Percentiles rank a stretch among this genome's conserved stretches.
These are phyloP conservation scores for Didymella glomerata DNA, from an alignment of 2,329 filamentous ascomycete genomes.

Conservation along the genomic window DNA sequence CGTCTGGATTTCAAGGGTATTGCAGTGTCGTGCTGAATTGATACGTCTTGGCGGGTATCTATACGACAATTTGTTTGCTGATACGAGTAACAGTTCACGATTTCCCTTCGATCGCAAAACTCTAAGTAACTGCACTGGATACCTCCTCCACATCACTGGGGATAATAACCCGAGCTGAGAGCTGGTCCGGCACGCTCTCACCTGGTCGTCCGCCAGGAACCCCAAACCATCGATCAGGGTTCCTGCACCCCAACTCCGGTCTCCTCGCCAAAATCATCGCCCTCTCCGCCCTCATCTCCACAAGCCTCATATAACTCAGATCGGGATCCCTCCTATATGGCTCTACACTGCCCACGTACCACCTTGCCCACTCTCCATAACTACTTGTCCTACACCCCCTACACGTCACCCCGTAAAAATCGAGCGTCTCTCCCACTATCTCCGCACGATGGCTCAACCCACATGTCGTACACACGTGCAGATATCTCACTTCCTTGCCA, in stretches of 20 bases:
- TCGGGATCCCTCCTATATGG: conserved; percentile 27
- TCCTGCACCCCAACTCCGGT: not conserved
- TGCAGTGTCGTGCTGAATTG: not conserved
- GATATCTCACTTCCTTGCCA: conserved; percentile 21
- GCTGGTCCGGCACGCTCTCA: too few species aligned
- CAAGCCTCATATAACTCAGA: conserved; percentile 21
- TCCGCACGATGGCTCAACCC: conserved; percentile 28
- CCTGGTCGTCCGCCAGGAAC: too few species aligned
- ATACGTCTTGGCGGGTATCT: not conserved
- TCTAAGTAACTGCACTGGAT: too few species aligned
- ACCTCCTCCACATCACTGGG: too few species aligned
- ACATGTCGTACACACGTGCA: conserved; percentile 24
- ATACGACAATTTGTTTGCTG: not conserved
- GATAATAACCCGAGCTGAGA: too few species aligned
- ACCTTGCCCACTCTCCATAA: conserved; percentile 28
- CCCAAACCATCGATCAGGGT: not conserved
- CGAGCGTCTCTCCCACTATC: conserved; percentile 21
- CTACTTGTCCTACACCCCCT: conserved; percentile 20
- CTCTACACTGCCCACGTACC: conserved; percentile 24
- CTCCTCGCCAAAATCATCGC: conserved; percentile 5
- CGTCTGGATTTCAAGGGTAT: not conserved
- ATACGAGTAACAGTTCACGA: not conserved
- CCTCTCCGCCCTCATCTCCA: conserved; percentile 22
- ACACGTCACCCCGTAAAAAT: conserved; percentile 24
- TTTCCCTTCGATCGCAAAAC: too few species aligned